A percentile compares a stretch with the other conserved stretches of the same genome.
Evolutionary conservation across 345 rosid genomes (phyloP).

Genomic region (Arabidopsis suecica): DNA sequence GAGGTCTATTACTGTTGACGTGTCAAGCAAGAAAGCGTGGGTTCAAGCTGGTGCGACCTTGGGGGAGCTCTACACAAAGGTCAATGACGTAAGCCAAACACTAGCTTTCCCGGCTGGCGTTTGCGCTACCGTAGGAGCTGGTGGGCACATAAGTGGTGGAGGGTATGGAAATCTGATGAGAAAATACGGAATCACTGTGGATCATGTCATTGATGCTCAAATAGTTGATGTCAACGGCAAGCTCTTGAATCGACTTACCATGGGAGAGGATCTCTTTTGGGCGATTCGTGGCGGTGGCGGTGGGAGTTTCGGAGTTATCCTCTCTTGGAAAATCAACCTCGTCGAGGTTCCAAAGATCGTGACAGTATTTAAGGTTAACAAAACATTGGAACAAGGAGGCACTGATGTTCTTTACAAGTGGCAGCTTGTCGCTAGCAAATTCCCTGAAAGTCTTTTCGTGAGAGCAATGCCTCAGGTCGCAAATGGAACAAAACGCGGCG

Average conservation of each 20-base stretch:
- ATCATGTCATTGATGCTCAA: slow-evolving; percentile 55
- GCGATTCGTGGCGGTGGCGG: slow-evolving; percentile 60
- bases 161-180: slow-evolving; percentile 58
- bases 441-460: slow-evolving; percentile 53
- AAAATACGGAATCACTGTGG: slow-evolving; percentile 55
- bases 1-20: slow-evolving; percentile 49
- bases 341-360: slow-evolving; percentile 54
- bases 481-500: slow-evolving; percentile 21
- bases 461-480: slow-evolving; percentile 56
- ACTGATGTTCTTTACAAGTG: slow-evolving; percentile 44
- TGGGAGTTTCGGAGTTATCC: slow-evolving; percentile 54
- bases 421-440: slow-evolving; percentile 32
- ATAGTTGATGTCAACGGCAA: slow-evolving; percentile 52
- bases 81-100: slow-evolving; percentile 45
- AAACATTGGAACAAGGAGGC: slow-evolving; percentile 42
- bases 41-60: slow-evolving; percentile 60
- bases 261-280: slow-evolving; percentile 69
- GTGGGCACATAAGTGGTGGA: slow-evolving; percentile 62
- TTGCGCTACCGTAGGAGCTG: slow-evolving; percentile 61
- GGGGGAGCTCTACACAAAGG: slow-evolving; percentile 54
- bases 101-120: slow-evolving; percentile 55
- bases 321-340: slow-evolving; percentile 53
- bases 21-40: slow-evolving; percentile 49
- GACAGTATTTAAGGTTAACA: slow-evolving; percentile 50
- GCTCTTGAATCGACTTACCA: slow-evolving; percentile 46